Evolutionary conservation across 495 filamentous ascomycete genomes (phyloP).

Genomic region (Podospora comata): DNA sequence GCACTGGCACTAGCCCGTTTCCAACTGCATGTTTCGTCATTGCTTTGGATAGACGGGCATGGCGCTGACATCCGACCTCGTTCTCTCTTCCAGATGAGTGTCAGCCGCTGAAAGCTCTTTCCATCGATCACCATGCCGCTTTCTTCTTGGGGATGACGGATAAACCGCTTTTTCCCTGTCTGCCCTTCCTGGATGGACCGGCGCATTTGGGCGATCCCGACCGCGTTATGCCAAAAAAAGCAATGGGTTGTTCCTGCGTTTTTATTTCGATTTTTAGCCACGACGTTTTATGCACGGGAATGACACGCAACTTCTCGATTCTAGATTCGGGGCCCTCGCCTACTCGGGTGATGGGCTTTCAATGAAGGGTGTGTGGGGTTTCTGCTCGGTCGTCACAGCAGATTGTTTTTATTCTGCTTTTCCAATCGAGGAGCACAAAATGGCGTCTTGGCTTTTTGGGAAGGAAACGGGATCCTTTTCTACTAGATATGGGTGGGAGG

Average conservation of each 20-base stretch:
- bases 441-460: neutral
- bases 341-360: neutral
- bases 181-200: neutral
- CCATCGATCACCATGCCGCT: slow-evolving; percentile 3
- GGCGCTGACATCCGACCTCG: slow-evolving; percentile 9
- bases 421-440: slow-evolving; percentile 1
- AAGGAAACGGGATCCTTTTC: slow-evolving; percentile 6
- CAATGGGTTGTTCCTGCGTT: slow-evolving; percentile 16
- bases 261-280: slow-evolving; percentile 13
- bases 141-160: slow-evolving; percentile 10
- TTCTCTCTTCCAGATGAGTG: neutral
- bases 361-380: slow-evolving; percentile 14
- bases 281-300: slow-evolving; percentile 23
- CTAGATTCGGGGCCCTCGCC: slow-evolving; percentile 11
- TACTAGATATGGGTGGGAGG: slow-evolving; percentile 7
- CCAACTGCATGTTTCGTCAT: slow-evolving; percentile 10
- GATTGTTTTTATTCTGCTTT: slow-evolving; percentile 13
- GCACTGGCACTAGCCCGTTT: slow-evolving; percentile 6
- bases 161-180: slow-evolving; percentile 8
- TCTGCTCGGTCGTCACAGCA: slow-evolving; percentile 14
- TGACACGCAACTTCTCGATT: slow-evolving; percentile 14
- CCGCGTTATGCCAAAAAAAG: slow-evolving; percentile 12
- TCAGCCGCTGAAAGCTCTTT: slow-evolving; percentile 1
- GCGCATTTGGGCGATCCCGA: slow-evolving; percentile 11
- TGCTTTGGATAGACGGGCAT: slow-evolving; percentile 27